Base-by-base conservation (phyloP, 2,329 filamentous ascomycete species). In the Lasiodiplodia citricola region DNA sequence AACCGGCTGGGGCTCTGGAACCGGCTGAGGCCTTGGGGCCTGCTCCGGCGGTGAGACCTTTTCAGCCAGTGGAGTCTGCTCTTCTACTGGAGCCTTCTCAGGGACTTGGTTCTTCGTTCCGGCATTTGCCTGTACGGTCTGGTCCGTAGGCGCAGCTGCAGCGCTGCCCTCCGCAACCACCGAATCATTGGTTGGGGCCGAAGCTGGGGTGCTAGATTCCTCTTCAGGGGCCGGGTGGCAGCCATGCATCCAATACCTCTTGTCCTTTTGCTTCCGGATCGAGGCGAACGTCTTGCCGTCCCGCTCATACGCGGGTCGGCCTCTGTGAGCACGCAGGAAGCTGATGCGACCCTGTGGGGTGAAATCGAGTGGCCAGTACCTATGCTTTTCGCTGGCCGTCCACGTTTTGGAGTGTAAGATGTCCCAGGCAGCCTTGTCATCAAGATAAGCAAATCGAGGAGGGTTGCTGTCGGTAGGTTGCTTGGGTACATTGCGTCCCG, bases 281-380 rank as follows among this genome's bases (percentile, higher is more conserved):
- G 64, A 67, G 6, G 41, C 18, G 50, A 25, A 58, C 3, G 38
- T 41, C 54, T 18, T 37, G 7, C 35, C 41, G 18, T 57, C 52
- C 21, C 25, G 4, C 11, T 71, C 21, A 65, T 70, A 75, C 2
- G 79, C 80, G 11, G 77, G 71, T 4, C 79, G 77, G 4, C 81
- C 81, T n/a, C 80, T 73, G 66, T 82, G 79, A 23, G 70, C 67
- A n/a, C 81, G 75, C 2, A 69, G 56, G 18, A 73, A 28, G 37
- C 8, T 75, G 60, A 82, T 72, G 21, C 72, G 73, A 10, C 79
- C 79, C 18, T 73, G 68, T 5, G 72, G 69, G 23, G 74, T 74
- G 71, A 82, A 83, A 72, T 83, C 81, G 55, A 77, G 77, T 0
- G 76, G 72, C 81, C 81, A 83, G 67, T 72, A 78, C 4, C 67